phyloP scores from a whole-genome alignment of 2,329 filamentous ascomycete species.

The Fusarium nisikadoi region DNA sequence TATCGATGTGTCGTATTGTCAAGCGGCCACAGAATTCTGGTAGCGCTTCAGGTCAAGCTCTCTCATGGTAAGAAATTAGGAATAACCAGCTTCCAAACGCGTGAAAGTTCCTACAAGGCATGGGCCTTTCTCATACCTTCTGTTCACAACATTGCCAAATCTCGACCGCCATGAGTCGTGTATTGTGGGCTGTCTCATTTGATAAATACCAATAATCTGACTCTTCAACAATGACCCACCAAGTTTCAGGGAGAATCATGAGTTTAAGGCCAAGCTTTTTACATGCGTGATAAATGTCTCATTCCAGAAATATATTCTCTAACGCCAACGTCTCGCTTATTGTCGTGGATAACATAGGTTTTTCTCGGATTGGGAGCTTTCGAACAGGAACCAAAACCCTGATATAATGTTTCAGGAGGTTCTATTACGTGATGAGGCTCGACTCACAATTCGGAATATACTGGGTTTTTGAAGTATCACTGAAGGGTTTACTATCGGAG shows the following conservation, averaged over 20 bases:
- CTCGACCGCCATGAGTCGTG: background rate
- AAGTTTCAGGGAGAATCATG: background rate
- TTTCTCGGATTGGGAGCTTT: background rate
- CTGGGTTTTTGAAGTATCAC: background rate
- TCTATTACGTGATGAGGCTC: background rate
- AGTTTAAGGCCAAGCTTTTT: background rate
- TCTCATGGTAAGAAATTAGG: background rate
- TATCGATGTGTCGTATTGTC: background rate
- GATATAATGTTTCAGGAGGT: background rate
- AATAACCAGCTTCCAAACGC: background rate
- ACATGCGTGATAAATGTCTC: background rate
- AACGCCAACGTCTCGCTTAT: too few species aligned
- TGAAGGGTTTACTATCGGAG: background rate
- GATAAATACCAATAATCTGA: background rate
- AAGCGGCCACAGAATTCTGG: background rate
- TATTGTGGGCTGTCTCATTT: background rate
- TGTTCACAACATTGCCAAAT: background rate
- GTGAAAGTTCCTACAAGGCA: background rate
- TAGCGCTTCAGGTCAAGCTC: background rate
- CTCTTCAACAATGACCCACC: background rate
- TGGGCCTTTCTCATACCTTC: background rate
- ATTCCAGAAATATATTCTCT: background rate
- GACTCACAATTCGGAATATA: background rate
- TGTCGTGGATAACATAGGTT: background rate
- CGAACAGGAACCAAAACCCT: background rate